Base-by-base conservation (phyloP, 2,329 filamentous ascomycete genomes). In the Simplicillium sp. region DNA sequence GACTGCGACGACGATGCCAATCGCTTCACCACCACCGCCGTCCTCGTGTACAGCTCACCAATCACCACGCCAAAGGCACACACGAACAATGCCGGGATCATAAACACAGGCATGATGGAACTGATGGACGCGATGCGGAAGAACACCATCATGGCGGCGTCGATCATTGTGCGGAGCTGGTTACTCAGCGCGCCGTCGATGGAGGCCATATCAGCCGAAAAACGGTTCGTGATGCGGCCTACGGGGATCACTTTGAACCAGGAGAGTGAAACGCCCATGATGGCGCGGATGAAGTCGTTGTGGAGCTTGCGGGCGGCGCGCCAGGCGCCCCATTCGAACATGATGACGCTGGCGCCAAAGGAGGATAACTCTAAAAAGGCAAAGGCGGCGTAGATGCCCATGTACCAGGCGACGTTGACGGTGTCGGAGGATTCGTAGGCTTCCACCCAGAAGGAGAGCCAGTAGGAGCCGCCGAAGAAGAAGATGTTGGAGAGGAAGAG, bases 311-410 rank as follows among this genome's bases (percentile, higher is more conserved):
- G 63, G 1, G 73, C 75, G 3, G 75, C 75, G n/a, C 61, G 58
- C 75, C 75, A 78, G 7, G 69, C 68, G 15, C 74, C 74, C 48
- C 67, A 69, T 50, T 73, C 71, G 48, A 73, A 77, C 25, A 67
- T 56, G 37, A 70, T 52, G 37, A 67, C 66, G 40, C 60, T 60
- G 16, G 65, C 37, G 4, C 61, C 67, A 32, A 61, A 66, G 29
- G 68, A 59, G 1, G 66, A 37, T 11, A 66, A 58, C 38, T 65
- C 75, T 0, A 60, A 51, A 8, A 71, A 46, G 1, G 66, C 67
- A 36, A 73, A 58, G 2, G 54, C 60, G 1, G 68, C 65, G 42
- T 74, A 79, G 11, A 78, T 64, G 2, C 66, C 66, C 41, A 78
- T 59, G 46, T 77, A 78, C 48, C 68, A 77, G 20, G 57, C 60